Evolutionary conservation across 805 yeast genomes (phyloP), one percentile per base, ranked within the genome.

Genomic region (Cyberlindnera samutprakarnensis): DNA sequence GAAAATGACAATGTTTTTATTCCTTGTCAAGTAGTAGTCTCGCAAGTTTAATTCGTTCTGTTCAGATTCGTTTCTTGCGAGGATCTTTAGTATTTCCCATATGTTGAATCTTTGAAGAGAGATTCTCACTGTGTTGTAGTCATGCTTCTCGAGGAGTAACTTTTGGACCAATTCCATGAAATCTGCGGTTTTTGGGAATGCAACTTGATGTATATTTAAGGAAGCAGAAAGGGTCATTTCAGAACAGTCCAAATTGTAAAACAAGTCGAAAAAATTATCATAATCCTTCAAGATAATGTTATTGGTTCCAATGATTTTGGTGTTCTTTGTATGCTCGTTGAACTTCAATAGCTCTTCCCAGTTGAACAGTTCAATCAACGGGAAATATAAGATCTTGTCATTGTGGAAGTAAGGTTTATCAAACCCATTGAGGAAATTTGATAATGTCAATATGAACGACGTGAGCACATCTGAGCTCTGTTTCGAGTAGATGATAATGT

Each of bases 301-400:
- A 25, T 79, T 72, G 4, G 86, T 78, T 4, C 90, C 90, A 2
- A 81, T 68, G 29, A 80, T 56, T 43, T 61, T 72, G 17, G 51
- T 49, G 11, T 34, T 36, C 14, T 42, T 35, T 1, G 44, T 30
- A 11, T 33, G 36, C 9, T 40, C 27, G 10, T 42, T 37, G 19
- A 36, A 18, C 57, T 57, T 19, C 44, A 59, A 38, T 58, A 64
- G 31, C 47, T 56, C 38, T 37, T 72, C 76, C 27, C 76, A 56
- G 37, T 74, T 68, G 3, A 78, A 71, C 2, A 78, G 68, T 41
- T 79, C 87, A 25, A 76, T 58, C 19, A 75, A 66, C 2, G 87
- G 87, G 42, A 72, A 69, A 38, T 55, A 63, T 47, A 58, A 53
- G 45, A 54, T 59, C 45, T 27, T 60, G 27, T 30, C 70, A 62